Percentiles rank a stretch among this genome's conserved stretches.
phyloP scores from a whole-genome alignment of 2,329 filamentous ascomycete species.

The Chrysosporium keratinophilum region DNA sequence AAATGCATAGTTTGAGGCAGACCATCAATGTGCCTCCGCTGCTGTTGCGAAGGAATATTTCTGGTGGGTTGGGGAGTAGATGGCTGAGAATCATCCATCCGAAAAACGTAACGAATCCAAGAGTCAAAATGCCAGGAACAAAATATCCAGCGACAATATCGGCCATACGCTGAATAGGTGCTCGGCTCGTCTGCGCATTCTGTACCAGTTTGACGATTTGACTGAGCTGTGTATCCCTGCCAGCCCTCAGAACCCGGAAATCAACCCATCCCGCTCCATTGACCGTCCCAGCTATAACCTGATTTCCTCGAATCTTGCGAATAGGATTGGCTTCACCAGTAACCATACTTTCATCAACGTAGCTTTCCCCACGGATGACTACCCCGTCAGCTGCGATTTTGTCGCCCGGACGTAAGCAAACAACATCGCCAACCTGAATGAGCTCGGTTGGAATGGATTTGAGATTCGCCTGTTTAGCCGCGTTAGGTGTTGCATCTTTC shows the following conservation, averaged over 20 bases:
- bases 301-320: constrained; percentile 68
- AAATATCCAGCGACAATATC: constrained; percentile 90
- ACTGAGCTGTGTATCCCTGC: constrained; percentile 89
- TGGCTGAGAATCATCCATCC: constrained; percentile 95
- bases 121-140: constrained; percentile 73
- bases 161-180: constrained; percentile 86
- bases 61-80: constrained; percentile 68
- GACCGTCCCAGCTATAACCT: constrained; percentile 85
- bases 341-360: constrained; percentile 96
- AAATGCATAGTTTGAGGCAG: constrained; percentile 93
- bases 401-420: constrained; percentile 85
- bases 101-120: constrained; percentile 76
- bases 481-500: constrained; percentile 12
- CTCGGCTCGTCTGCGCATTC: constrained; percentile 86
- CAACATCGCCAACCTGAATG: constrained; percentile 85
- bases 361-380: constrained; percentile 80
- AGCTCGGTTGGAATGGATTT: constrained; percentile 85
- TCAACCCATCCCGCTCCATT: constrained; percentile 88
- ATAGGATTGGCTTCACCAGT: constrained; percentile 96
- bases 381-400: constrained; percentile 91
- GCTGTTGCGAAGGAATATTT: constrained; percentile 68
- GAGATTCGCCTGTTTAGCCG: constrained; percentile 53
- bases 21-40: constrained; percentile 93
- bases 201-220: constrained; percentile 98
- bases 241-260: constrained; percentile 82